Conservation (phyloP, 2,329 filamentous ascomycete species). For the Bipolaris cookei region DNA sequence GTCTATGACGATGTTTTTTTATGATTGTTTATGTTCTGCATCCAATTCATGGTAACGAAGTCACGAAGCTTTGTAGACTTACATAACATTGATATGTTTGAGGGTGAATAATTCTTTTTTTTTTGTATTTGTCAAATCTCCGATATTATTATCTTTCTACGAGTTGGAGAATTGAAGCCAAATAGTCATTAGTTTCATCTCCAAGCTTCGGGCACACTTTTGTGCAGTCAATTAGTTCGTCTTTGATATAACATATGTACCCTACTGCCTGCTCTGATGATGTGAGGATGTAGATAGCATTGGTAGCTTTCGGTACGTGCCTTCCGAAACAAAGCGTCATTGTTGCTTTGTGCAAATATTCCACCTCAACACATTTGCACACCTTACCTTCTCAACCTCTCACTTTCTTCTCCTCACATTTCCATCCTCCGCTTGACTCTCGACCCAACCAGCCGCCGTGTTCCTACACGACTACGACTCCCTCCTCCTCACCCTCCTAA, state of each 20-base stretch:
- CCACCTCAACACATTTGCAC: background rate
- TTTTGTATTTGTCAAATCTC: no score
- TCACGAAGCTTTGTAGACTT: conserved; percentile 5
- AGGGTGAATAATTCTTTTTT: background rate
- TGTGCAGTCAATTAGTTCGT: background rate
- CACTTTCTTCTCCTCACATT: background rate
- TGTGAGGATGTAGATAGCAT: background rate
- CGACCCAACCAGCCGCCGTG: conserved; percentile 1
- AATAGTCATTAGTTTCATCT: no score
- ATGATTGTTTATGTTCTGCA: background rate
- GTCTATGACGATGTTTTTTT: background rate
- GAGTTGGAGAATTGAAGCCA: no score
- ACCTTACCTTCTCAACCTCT: background rate
- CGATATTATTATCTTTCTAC: no score
- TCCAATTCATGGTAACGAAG: background rate
- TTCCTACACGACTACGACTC: background rate
- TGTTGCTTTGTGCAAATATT: background rate
- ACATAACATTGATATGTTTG: background rate
- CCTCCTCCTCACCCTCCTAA: conserved; percentile 2
- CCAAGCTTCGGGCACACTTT: background rate
- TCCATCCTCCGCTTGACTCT: background rate
- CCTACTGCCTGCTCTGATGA: background rate
- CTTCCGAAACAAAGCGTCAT: background rate
- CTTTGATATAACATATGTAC: background rate
- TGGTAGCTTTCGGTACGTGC: background rate